Base-by-base conservation (phyloP, 371 early-diverging fungal species). In the Mortierella sp. region DNA sequence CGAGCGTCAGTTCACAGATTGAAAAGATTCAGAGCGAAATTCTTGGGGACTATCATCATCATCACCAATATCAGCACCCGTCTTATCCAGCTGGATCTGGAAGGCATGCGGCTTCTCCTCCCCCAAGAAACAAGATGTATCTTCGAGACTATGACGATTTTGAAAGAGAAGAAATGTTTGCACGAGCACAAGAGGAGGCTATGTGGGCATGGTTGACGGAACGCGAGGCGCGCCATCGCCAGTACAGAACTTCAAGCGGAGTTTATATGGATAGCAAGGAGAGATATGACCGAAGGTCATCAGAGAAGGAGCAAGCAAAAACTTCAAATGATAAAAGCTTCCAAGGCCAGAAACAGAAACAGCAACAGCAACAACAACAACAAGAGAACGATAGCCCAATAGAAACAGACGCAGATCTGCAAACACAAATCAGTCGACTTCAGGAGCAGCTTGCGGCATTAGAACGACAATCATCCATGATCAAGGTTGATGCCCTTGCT, bases 151-250 rank as follows among this genome's bases (percentile, higher is more conserved):
- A 36, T 36, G 62, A 62, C 22, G 62, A 19, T n/a, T 62, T 62
- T 62, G 62, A 62, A 45, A 22, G 24, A 11, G 78, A 78, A 21
- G 71, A 70, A 40, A 21, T 36, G 24, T 67, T 67, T 63, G 63
- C 43, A 0, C 41, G 61, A 22, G 73, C 76, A 1, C 76, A 81
- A n/a, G 82, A 81, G 41, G 82, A 81, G 16, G 73, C 70, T 4
- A 81, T 81, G 82, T 81, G 82, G 82, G 76, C 76, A 0, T 81
- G 82, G 82, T 58, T 81, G 38, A 75, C 73, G 5, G 76, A 75
- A 47, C 65, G 82, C 13, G 82, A 81, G 57, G 76, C 59, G 4
- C 65, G 69, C 9, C 66, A 72, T 43, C 82, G 66, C 21, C 65
- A 60, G 28, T 67, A 72, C 11, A 55, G 60, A 36, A 38, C n/a